Conservation (phyloP, 2,329 filamentous ascomycete species). For the Stagonosporopsis rhizophila region DNA sequence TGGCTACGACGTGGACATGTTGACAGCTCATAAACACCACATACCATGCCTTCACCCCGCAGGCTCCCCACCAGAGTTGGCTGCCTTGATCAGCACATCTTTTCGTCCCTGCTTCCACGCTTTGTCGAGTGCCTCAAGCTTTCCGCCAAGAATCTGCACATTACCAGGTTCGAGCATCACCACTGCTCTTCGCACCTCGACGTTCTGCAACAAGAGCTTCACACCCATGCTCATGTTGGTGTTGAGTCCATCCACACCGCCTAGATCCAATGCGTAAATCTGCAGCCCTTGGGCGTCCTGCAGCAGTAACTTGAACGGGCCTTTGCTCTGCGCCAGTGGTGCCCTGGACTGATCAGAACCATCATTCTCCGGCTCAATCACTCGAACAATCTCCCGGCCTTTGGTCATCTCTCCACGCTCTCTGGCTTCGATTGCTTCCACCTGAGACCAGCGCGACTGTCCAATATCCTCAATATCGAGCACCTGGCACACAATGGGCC, state of each 20-base stretch:
- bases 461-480: slow-evolving; percentile 86
- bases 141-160: slow-evolving; percentile 82
- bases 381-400: slow-evolving; percentile 82
- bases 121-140: slow-evolving; percentile 80
- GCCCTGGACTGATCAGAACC: slow-evolving; percentile 34
- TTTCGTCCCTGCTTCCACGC: slow-evolving; percentile 78
- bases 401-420: slow-evolving; percentile 75
- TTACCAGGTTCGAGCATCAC: slow-evolving; percentile 76
- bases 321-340: slow-evolving; percentile 47
- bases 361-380: slow-evolving; percentile 62
- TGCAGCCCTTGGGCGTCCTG: slow-evolving; percentile 76
- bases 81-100: slow-evolving; percentile 68
- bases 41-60: not conserved
- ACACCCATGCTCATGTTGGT: slow-evolving; percentile 76
- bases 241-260: slow-evolving; percentile 68
- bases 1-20: too few species aligned
- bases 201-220: slow-evolving; percentile 76
- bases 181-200: slow-evolving; percentile 75
- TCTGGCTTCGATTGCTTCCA: slow-evolving; percentile 78
- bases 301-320: slow-evolving; percentile 81
- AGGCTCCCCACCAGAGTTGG: slow-evolving; percentile 40
- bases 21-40: too few species aligned
- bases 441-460: slow-evolving; percentile 81
- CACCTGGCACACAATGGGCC: slow-evolving; percentile 78
- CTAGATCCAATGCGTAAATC: slow-evolving; percentile 76